Evolutionary conservation across 2,329 filamentous ascomycete species (phyloP).

Genomic region (Beauveria scarabaeidicola): DNA sequence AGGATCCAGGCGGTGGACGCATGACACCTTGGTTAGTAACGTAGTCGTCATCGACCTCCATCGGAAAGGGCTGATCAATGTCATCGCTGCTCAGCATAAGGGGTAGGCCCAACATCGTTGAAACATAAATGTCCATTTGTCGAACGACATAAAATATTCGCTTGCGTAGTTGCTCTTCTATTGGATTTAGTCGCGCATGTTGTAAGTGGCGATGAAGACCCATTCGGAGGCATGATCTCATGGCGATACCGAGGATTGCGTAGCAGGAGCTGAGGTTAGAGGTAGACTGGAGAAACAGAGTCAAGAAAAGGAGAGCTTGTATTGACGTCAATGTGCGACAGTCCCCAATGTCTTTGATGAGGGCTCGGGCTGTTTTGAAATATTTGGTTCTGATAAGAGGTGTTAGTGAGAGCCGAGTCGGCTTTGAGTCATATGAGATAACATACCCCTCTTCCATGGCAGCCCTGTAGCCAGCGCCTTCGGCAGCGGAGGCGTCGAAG

Average conservation of each 20-base stretch:
- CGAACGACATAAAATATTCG: conserved; percentile 60
- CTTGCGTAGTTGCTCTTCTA: conserved; percentile 55
- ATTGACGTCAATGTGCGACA: conserved; percentile 67
- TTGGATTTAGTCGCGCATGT: conserved; percentile 51
- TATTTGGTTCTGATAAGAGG: conserved; percentile 47
- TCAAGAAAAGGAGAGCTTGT: conserved; percentile 71
- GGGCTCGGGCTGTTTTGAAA: conserved; percentile 56
- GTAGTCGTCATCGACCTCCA: conserved; percentile 58
- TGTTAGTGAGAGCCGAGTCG: conserved; percentile 32
- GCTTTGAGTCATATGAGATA: too few species aligned
- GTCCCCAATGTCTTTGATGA: conserved; percentile 57
- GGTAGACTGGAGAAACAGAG: conserved; percentile 71
- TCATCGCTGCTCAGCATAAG: conserved; percentile 55
- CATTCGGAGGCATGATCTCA: conserved; percentile 67
- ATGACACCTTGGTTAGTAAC: conserved; percentile 52
- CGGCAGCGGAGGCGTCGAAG: conserved; percentile 41
- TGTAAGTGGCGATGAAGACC: conserved; percentile 67
- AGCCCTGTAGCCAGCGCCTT: conserved; percentile 40
- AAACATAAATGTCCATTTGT: conserved; percentile 64
- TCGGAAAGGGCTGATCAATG: conserved; percentile 56
- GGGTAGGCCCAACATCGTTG: conserved; percentile 58
- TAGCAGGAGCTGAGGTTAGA: conserved; percentile 74
- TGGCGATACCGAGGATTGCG: conserved; percentile 68
- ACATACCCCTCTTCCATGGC: conserved; percentile 49
- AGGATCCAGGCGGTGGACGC: conserved; percentile 44